Evolutionary conservation across 129 eudicot species (phyloP), one percentile per base, ranked within the genome.

Genomic region (Cynara cardunculus): DNA sequence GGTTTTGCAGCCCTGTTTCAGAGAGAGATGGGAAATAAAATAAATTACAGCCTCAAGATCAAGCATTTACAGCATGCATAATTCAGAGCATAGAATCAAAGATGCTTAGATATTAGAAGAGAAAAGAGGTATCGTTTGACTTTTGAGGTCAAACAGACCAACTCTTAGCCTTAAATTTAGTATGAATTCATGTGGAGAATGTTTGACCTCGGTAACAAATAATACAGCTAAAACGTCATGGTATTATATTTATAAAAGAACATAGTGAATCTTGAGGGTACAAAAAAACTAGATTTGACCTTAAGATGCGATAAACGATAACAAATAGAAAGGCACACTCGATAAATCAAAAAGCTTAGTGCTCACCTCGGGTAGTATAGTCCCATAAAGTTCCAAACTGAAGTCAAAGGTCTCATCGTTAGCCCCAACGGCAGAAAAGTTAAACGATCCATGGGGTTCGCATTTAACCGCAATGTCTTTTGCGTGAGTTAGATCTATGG

Each of bases 401-500:
- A 92, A 77, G 61, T 85, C 84, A 80, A 83, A 78, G 71, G 85
- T 24, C 69, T 89, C 93, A 70, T 89, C 93, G 69, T 89, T 84
- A 18, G 73, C 80, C 46, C 98, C 97, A 41, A 82, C 35, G 3
- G 95, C 97, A 37, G 98, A 88, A 72, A 94, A 94, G 82, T 39
- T 84, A 75, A 94, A 91, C 14, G 56, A 62, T 7, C 97, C 98
- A 5, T 90, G 82, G 14, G 91, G 85, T 73, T 94, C 91, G 81
- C 95, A 94, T 26, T 88, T 88, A 44, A 91, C 90, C 0, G 88
- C 77, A 49, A 94, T 85, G 77, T 91, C 91, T 81, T 87, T 91
- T 69, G 97, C 93, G 78, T 89, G 89, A 3, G 93, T 93, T 75
- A 91, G 70, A 19, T 94, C 86, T 18, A 94, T 82, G 19, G 95